Conservation (phyloP, 2,329 filamentous ascomycete genomes). For the Trichoderma citrinoviride region DNA sequence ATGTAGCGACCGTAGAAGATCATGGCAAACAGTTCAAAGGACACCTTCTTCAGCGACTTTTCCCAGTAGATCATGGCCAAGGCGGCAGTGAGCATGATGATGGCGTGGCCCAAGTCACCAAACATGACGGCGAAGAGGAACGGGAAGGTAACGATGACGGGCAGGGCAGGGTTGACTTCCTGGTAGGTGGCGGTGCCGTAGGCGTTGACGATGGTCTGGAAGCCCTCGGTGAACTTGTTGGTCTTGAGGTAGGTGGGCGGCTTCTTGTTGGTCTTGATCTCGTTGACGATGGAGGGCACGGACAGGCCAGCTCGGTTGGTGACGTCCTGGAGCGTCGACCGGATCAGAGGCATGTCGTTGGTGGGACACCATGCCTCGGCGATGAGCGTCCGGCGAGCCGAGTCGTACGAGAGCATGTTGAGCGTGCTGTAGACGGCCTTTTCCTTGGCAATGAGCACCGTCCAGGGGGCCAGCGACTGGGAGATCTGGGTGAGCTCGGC, state of each 20-base stretch:
- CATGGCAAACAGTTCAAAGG: conserved; percentile 94
- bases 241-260: conserved; percentile 97
- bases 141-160: conserved; percentile 96
- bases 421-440: conserved; percentile 96
- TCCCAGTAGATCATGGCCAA: conserved; percentile 96
- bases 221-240: conserved; percentile 96
- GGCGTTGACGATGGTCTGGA: conserved; percentile 98
- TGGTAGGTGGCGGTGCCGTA: conserved; percentile 97
- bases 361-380: conserved; percentile 97
- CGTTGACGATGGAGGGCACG: conserved; percentile 98
- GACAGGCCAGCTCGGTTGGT: conserved; percentile 93
- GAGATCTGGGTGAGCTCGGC: conserved; percentile 92
- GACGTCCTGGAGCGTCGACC: conserved; percentile 91
- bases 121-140: conserved; percentile 99
- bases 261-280: conserved; percentile 94
- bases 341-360: conserved; percentile 83
- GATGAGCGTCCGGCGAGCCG: conserved; percentile 91
- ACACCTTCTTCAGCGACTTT: conserved; percentile 85
- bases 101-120: conserved; percentile 91
- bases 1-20: conserved; percentile 99
- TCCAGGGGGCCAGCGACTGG: conserved; percentile 89
- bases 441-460: conserved; percentile 96
- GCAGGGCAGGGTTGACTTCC: conserved; percentile 93
- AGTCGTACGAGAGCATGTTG: conserved; percentile 95
- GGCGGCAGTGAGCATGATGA: conserved; percentile 82